phyloP scores from a whole-genome alignment of 306 rosid genomes.

The Gynostemma pentaphyllum region DNA sequence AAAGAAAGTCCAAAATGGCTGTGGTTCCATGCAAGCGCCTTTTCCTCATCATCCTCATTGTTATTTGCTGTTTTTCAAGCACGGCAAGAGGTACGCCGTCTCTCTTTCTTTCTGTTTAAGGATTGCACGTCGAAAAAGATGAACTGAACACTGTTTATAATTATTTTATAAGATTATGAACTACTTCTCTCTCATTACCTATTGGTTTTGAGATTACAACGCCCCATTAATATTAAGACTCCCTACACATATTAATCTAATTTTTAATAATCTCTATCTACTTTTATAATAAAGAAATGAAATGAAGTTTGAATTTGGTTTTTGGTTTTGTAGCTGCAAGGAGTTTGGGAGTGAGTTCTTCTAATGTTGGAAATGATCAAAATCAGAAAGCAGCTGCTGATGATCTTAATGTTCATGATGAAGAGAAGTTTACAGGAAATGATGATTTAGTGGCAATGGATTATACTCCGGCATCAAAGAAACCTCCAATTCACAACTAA shows the following conservation, averaged over 20 bases:
- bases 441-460: constrained; percentile 60
- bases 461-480: constrained; percentile 65
- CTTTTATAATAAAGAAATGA: too few relatives aligned
- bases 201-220: too few relatives aligned
- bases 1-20: neutral
- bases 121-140: too few relatives aligned
- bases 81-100: neutral
- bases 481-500: constrained; percentile 85
- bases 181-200: too few relatives aligned
- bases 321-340: constrained; percentile 30
- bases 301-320: too few relatives aligned
- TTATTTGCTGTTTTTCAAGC: constrained; percentile 1
- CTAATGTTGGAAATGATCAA: neutral
- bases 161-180: too few relatives aligned
- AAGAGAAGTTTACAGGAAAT: constrained; percentile 25
- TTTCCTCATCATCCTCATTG: neutral
- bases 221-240: neutral
- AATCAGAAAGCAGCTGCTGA: constrained; percentile 18
- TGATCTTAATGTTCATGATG: constrained; percentile 6
- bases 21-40: neutral
- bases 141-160: too few relatives aligned
- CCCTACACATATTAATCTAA: too few relatives aligned
- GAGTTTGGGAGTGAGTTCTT: constrained; percentile 33
- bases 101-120: neutral
- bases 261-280: too few relatives aligned